Conservation (phyloP, 441 rosid genomes). For the Rhodomyrtus psidioides region DNA sequence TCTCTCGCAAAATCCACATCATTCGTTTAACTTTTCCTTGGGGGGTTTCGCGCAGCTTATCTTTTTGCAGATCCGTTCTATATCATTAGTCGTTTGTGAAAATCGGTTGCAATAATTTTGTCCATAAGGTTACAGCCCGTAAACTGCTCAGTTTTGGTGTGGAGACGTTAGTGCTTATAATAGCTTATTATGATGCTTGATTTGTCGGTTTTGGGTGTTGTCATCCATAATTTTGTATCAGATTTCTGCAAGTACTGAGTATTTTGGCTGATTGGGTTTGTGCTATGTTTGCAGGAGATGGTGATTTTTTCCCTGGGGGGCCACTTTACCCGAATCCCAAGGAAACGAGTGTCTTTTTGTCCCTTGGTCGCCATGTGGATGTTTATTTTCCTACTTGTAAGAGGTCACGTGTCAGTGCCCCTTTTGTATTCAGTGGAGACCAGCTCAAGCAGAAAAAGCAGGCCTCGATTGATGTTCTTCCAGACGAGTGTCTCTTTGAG, state of each 20-base stretch:
- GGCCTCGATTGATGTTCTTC: conserved; percentile 5
- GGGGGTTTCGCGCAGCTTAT: not conserved
- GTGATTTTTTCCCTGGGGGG: conserved; percentile 8
- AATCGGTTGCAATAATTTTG: not conserved
- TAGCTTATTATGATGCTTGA: not conserved
- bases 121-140: not conserved
- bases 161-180: not conserved
- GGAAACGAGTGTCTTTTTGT: conserved; percentile 5
- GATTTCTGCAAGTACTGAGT: not conserved
- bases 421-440: not conserved
- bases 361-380: conserved; percentile 6
- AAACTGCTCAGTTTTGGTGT: not conserved
- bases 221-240: not conserved
- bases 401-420: conserved; percentile 7
- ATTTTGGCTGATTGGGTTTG: not conserved
- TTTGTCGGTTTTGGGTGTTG: not conserved
- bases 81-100: not conserved
- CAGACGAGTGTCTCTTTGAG: conserved; percentile 15
- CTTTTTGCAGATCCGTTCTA: not conserved
- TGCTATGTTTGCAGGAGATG: not conserved
- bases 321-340: conserved; percentile 1
- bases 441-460: not conserved
- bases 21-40: not conserved
- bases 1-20: not conserved
- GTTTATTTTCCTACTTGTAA: conserved; percentile 2